Conservation (phyloP, 2,329 filamentous ascomycete species). For the Fusarium paranaense region DNA sequence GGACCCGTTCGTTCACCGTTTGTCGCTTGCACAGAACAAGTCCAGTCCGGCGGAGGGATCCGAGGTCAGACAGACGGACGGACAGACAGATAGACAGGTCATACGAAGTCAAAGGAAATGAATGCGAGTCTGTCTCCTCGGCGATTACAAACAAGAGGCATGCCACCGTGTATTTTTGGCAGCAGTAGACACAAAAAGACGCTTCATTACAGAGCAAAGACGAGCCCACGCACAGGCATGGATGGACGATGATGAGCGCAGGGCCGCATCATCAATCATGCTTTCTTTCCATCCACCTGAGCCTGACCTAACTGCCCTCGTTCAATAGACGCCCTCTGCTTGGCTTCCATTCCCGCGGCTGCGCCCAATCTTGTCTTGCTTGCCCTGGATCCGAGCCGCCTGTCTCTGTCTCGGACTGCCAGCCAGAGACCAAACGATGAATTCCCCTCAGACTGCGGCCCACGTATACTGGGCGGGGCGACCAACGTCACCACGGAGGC, state of each 20-base stretch:
- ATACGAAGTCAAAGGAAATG: slow-evolving; percentile 9
- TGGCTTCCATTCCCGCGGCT: not conserved
- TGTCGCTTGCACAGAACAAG: slow-evolving; percentile 1
- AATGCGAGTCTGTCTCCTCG: not conserved
- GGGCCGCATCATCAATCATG: slow-evolving; percentile 3
- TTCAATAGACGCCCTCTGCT: slow-evolving; percentile 3
- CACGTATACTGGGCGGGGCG: slow-evolving; percentile 30
- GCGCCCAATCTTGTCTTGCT: not conserved
- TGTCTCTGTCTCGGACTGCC: not conserved
- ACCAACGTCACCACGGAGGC: slow-evolving; percentile 32
- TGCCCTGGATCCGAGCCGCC: not conserved
- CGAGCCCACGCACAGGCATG: not conserved
- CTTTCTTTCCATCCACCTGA: not conserved
- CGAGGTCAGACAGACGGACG: not conserved
- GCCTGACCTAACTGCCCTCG: not conserved
- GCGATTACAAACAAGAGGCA: slow-evolving; percentile 1
- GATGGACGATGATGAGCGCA: not conserved
- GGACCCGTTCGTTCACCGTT: slow-evolving; percentile 3
- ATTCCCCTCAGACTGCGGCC: slow-evolving; percentile 8
- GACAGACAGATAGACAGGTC: not conserved
- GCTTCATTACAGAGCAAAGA: not conserved
- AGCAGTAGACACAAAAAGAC: not conserved
- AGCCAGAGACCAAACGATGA: not conserved
- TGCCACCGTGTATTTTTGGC: slow-evolving; percentile 1
- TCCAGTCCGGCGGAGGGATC: not conserved